phyloP scores from a whole-genome alignment of 148 eudicot genomes.

The Vaccinium darrowii region DNA sequence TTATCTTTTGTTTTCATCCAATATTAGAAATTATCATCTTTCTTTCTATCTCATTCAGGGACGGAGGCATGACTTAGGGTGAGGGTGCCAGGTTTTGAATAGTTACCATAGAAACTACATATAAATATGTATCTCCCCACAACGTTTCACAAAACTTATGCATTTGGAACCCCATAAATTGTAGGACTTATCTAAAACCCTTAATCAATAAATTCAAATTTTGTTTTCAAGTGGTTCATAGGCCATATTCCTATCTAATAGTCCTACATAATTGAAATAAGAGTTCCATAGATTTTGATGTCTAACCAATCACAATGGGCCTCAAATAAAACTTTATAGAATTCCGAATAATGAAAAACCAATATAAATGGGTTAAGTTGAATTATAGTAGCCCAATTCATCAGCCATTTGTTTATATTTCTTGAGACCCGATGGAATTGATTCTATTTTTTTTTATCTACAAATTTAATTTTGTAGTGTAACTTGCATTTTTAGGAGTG shows the following conservation, averaged over 20 bases:
- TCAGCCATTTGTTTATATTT: background rate
- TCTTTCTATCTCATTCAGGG: background rate
- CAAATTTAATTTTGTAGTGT: too few relatives aligned
- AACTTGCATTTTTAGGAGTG: too few relatives aligned
- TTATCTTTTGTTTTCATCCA: background rate
- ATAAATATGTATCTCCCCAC: background rate
- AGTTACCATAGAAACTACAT: background rate
- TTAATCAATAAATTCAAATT: background rate
- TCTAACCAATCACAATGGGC: background rate
- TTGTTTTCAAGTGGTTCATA: background rate
- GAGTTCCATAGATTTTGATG: background rate
- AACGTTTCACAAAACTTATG: background rate
- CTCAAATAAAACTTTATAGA: background rate
- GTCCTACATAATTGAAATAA: too few relatives aligned
- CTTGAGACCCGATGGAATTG: background rate
- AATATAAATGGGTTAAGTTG: background rate
- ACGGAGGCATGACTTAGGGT: background rate
- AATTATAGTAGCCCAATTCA: background rate
- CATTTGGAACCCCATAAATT: background rate
- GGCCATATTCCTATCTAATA: background rate
- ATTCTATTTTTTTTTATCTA: background rate
- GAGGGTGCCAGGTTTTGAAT: background rate
- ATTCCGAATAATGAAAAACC: background rate
- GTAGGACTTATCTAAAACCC: background rate
- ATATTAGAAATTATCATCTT: background rate